These are phyloP conservation scores for Naegleria lovaniensis DNA, from an alignment of 208 protist genomes.

Conservation along the genomic window DNA sequence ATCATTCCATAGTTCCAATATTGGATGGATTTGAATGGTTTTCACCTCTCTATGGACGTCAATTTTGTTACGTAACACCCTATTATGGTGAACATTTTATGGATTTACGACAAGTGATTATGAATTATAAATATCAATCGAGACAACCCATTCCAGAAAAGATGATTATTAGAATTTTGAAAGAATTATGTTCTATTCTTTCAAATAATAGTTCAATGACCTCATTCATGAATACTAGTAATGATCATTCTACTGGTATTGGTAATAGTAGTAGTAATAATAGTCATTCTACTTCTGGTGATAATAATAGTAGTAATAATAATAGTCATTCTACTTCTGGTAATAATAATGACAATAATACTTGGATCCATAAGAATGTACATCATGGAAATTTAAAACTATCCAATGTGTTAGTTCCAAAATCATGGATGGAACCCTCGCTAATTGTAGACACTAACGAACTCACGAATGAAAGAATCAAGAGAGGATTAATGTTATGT, in stretches of 20 bases:
- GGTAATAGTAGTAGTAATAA: no score
- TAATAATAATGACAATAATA: no score
- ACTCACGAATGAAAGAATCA: no score
- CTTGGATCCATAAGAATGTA: no score
- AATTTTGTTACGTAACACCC: neutral
- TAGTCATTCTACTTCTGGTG: no score
- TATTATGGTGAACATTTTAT: neutral
- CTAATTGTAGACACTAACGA: no score
- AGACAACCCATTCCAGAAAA: neutral
- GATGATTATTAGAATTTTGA: neutral
- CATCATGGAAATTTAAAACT: neutral
- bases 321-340: no score
- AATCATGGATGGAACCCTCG: no score
- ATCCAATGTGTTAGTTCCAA: neutral
- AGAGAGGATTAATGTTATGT: no score
- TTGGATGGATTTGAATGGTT: constrained; percentile 2
- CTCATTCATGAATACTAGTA: no score
- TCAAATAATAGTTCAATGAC: neutral
- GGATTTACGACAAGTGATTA: neutral
- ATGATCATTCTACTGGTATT: no score
- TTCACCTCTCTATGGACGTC: neutral
- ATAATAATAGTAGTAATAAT: no score
- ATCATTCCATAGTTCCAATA: neutral
- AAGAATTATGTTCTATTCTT: neutral
- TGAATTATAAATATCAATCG: neutral